Evolutionary conservation across 768 basidiomycete genomes (phyloP), one percentile per base, ranked within the genome.

Genomic region (Lyophyllum decastes): DNA sequence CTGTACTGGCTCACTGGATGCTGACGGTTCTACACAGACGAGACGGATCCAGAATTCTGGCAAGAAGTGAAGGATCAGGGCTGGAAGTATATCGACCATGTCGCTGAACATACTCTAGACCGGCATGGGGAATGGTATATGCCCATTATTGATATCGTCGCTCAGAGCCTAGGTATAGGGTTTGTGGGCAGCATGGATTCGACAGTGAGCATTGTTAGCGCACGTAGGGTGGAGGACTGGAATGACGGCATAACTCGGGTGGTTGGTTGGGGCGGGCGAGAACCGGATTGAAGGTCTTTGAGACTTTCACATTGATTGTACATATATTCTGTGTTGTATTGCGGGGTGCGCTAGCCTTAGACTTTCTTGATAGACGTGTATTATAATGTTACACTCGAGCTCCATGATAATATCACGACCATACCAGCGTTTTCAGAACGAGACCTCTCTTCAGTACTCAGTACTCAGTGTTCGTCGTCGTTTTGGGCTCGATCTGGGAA

Each of bases 141-240:
- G 7, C 68, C 80, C 7, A 63, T 87, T 26, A 67, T 88, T 19
- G 84, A 87, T 61, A 76, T 82, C 10, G 80, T 80, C 6, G 73
- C 81, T 30, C 84, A 87, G 59, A 83, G 82, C n/a, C 71, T 73
- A 45, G 84, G 77, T 11, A 64, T 75, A 4, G 87, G 84, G 12
- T 82, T 86, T 61, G 80, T 88, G 12, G 86, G 86, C 11, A 86
- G 83, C 2, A 68, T 76, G 19, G 66, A 72, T 48, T 85, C 84
- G 21, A 87, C 85, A 22, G 82, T 84, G 67, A 82, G 82, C 45
- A 62, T 83, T 46, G 65, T 87, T 16, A 80, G 83, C 2, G 70
- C 70, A 17, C 74, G 79, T 33, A 70, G 86, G 38, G 85, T 86
- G 43, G 69, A 80, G 58, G 80, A 84, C 48, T 88, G 87, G 87